Percentiles rank a stretch among this genome's conserved stretches.
Evolutionary conservation across 225 moss, liverwort and hornwort genomes (phyloP).

Genomic region (Physcomitrium patens): DNA sequence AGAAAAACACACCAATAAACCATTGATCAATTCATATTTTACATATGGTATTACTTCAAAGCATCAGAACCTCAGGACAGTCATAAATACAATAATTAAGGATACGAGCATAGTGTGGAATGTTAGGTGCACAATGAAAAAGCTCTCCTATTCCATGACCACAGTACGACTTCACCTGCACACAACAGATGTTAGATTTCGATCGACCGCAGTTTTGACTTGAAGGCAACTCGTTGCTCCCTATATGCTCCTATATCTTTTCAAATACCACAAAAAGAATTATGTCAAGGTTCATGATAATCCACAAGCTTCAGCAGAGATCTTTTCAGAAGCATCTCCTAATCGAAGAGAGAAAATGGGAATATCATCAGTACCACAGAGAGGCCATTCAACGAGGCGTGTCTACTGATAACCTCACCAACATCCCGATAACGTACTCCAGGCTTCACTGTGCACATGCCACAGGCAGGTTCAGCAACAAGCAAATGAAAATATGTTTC

Average conservation of each 20-base stretch:
- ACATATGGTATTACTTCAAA: not conserved
- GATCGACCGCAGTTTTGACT: not conserved
- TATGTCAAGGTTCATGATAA: not conserved
- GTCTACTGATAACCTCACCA: conserved; percentile 87
- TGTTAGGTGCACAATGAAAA: conserved; percentile 97
- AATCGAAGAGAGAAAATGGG: not conserved
- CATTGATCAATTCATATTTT: not conserved
- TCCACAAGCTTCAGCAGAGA: not conserved
- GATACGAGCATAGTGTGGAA: conserved; percentile 98
- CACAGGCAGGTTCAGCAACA: conserved; percentile 17
- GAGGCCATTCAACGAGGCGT: conserved; percentile 81
- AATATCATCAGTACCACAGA: conserved; percentile 69
- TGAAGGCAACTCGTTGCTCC: not conserved
- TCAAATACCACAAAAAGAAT: not conserved
- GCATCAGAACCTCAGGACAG: not conserved
- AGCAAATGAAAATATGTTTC: not conserved
- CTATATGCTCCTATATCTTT: not conserved
- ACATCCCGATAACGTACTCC: conserved; percentile 96
- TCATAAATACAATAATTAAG: conserved; percentile 19
- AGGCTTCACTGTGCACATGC: conserved; percentile 75
- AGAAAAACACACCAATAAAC: not conserved
- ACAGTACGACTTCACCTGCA: conserved; percentile 91
- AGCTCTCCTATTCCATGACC: conserved; percentile 99
- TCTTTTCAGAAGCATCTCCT: not conserved
- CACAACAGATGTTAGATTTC: conserved; percentile 5